A percentile compares a stretch with the other conserved stretches of the same genome.
Conservation (phyloP, 2,329 filamentous ascomycete species). For the Annulohypoxylon truncatum region DNA sequence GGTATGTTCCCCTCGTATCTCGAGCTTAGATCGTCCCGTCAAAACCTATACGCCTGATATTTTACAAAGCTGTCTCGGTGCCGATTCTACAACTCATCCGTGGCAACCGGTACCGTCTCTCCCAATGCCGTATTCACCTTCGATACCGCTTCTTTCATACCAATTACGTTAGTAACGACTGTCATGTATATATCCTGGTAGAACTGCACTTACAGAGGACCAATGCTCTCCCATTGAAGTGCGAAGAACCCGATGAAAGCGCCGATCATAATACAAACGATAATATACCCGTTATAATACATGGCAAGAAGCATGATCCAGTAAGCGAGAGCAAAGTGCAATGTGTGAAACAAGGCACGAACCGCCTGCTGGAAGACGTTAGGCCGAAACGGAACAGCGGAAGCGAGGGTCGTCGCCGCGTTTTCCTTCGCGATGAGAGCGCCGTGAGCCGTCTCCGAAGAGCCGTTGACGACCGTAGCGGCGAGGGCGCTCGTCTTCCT, state of each 20-base stretch:
- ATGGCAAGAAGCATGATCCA: constrained; percentile 77
- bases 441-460: constrained; percentile 45
- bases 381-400: constrained; percentile 61
- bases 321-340: constrained; percentile 81
- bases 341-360: constrained; percentile 74
- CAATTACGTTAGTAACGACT: constrained; percentile 46
- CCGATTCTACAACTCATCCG: constrained; percentile 21
- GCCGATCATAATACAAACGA: constrained; percentile 84
- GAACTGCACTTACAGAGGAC: constrained; percentile 51
- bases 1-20: not conserved
- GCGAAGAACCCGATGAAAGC: constrained; percentile 78
- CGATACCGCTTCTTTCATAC: constrained; percentile 1
- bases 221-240: constrained; percentile 74
- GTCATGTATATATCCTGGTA: constrained; percentile 57
- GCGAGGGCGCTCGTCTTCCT: constrained; percentile 51
- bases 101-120: constrained; percentile 43
- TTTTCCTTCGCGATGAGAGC: constrained; percentile 35
- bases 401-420: not conserved
- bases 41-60: not conserved
- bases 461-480: constrained; percentile 15
- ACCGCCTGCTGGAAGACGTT: constrained; percentile 73
- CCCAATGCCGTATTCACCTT: not conserved
- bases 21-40: not conserved
- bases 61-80: not conserved
- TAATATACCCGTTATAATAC: constrained; percentile 79